Evolutionary conservation across 352 stramenopile genomes (phyloP).

Genomic region (Bremia lactucae): DNA sequence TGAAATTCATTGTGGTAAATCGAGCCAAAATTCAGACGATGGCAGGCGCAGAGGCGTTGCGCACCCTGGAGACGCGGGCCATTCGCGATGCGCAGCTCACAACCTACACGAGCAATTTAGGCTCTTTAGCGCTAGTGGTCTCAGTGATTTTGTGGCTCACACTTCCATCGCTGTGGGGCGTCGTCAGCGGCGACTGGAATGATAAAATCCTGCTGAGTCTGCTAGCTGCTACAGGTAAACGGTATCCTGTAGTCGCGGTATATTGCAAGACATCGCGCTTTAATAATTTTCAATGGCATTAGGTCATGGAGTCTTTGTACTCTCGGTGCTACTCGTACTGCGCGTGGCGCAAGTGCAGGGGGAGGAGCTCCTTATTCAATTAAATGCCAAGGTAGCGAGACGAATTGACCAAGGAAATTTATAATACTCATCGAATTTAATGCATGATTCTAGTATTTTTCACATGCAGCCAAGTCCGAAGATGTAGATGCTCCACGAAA

Average conservation of each 20-base stretch:
- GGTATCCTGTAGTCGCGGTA: no score
- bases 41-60: conserved; percentile 23
- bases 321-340: conserved; percentile 46
- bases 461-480: conserved; percentile 12
- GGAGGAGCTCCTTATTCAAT: conserved; percentile 46
- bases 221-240: conserved; percentile 34
- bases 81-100: conserved; percentile 49
- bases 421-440: conserved; percentile 1
- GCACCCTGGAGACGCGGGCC: conserved; percentile 46
- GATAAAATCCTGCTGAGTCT: conserved; percentile 38
- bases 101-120: conserved; percentile 55
- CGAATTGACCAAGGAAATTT: no score
- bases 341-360: conserved; percentile 60
- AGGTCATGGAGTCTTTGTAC: conserved; percentile 40
- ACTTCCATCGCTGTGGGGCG: conserved; percentile 53
- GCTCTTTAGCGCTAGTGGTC: conserved; percentile 30
- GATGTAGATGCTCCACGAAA: conserved; percentile 13
- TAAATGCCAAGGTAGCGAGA: conserved; percentile 37
- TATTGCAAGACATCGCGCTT: no score
- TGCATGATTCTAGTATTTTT: conserved; percentile 25
- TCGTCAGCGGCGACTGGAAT: conserved; percentile 72
- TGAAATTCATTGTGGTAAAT: conserved; percentile 2
- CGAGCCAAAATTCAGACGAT: conserved; percentile 5
- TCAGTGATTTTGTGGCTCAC: conserved; percentile 32
- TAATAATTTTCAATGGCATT: no score